Conservation (phyloP, 768 basidiomycete species). For the Podaxis sp. region DNA sequence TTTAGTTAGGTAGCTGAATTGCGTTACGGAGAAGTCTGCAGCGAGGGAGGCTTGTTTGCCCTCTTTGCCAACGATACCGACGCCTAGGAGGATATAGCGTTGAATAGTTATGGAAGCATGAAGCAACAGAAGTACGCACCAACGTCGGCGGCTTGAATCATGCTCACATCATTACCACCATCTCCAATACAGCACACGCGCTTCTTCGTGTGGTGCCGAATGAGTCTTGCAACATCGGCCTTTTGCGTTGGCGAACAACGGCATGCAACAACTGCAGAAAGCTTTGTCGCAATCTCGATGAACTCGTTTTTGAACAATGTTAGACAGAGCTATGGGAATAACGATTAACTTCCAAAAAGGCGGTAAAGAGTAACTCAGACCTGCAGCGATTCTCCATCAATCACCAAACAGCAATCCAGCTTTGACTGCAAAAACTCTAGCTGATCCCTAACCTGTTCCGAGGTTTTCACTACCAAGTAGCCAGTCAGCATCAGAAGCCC, state of each 20-base stretch:
- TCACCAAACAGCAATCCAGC: conserved; percentile 95
- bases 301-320: conserved; percentile 92
- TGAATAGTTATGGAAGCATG: neutral
- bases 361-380: conserved; percentile 37
- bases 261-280: conserved; percentile 95
- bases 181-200: conserved; percentile 99
- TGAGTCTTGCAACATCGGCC: conserved; percentile 94
- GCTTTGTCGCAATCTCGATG: conserved; percentile 92
- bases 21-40: conserved; percentile 96
- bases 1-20: conserved; percentile 95
- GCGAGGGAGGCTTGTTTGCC: conserved; percentile 99
- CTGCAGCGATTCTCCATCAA: conserved; percentile 96
- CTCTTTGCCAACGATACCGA: conserved; percentile 99
- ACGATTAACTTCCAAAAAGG: neutral
- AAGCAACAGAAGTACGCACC: conserved; percentile 52
- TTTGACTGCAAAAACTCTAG: conserved; percentile 94
- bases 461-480: conserved; percentile 66
- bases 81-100: conserved; percentile 49
- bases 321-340: conserved; percentile 70
- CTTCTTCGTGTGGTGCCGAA: conserved; percentile 87
- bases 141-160: conserved; percentile 99
- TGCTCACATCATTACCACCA: conserved; percentile 98
- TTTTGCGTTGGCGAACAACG: conserved; percentile 99
- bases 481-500: neutral
- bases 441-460: conserved; percentile 81